phyloP scores from a whole-genome alignment of 768 basidiomycete species.

The Auricularia sp. region DNA sequence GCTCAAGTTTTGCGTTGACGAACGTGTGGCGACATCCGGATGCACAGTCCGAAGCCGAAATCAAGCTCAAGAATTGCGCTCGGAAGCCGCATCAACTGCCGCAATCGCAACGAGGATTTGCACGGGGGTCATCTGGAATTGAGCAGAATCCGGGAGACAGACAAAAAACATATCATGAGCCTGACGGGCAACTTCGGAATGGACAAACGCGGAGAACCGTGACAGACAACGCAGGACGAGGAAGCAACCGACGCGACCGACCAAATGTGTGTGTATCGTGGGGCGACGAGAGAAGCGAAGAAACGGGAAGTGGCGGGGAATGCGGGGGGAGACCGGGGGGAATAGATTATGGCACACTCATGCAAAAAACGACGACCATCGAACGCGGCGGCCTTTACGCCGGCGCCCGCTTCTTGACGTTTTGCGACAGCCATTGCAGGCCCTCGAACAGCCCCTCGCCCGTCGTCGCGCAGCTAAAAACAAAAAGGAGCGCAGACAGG shows the following conservation, averaged over 20 bases:
- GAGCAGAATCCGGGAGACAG: too few species aligned
- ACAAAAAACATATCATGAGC: too few species aligned
- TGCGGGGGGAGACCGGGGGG: neutral
- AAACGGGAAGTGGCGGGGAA: neutral
- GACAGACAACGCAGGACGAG: too few species aligned
- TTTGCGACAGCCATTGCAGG: constrained; percentile 93
- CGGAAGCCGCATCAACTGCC: neutral
- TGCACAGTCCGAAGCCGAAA: neutral
- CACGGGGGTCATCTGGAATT: too few species aligned
- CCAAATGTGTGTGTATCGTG: too few species aligned
- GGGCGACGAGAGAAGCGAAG: too few species aligned
- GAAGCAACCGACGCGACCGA: too few species aligned
- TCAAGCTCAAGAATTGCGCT: neutral
- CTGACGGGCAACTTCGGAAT: too few species aligned
- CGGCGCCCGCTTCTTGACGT: constrained; percentile 72
- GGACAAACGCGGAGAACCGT: too few species aligned
- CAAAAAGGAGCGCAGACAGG: neutral
- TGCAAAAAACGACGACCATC: neutral
- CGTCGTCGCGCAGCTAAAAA: constrained; percentile 78
- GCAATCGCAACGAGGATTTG: neutral
- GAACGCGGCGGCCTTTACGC: constrained; percentile 6
- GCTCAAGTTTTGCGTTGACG: neutral
- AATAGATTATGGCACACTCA: neutral
- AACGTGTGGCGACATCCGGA: neutral
- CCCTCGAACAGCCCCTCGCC: constrained; percentile 97